Percentiles rank a stretch among this genome's conserved stretches.
phyloP scores from a whole-genome alignment of 371 early-diverging fungal genomes.

The Saksenaea oblongispora region DNA sequence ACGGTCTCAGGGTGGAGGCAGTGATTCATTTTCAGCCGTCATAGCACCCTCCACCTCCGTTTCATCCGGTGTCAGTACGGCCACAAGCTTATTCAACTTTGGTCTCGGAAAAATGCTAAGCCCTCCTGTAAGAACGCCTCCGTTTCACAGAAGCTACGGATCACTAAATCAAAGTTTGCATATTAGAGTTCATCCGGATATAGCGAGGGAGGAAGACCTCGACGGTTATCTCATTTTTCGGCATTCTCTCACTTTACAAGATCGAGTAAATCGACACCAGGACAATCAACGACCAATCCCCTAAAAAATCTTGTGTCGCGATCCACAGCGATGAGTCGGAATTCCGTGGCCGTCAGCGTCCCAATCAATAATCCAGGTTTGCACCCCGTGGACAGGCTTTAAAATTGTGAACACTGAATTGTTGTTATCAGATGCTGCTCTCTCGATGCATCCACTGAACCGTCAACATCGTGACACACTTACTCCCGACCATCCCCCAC shows the following conservation, averaged over 20 bases:
- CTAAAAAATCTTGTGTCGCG: conserved; percentile 32
- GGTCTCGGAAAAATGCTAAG: conserved; percentile 17
- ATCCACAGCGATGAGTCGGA: conserved; percentile 17
- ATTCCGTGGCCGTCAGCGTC: conserved; percentile 23
- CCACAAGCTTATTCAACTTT: conserved; percentile 19
- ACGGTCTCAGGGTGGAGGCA: background rate
- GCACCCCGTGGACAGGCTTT: background rate
- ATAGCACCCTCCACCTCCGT: conserved; percentile 14
- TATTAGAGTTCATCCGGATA: conserved; percentile 1
- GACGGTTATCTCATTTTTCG: conserved; percentile 37
- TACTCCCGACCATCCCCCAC: background rate
- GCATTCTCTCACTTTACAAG: conserved; percentile 25
- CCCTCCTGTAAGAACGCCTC: conserved; percentile 18
- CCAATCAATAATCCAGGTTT: conserved; percentile 35
- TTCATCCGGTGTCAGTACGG: conserved; percentile 11
- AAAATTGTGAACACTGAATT: background rate
- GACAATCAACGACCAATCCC: conserved; percentile 10
- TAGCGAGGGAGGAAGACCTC: conserved; percentile 13
- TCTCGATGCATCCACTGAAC: conserved; percentile 53
- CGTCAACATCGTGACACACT: background rate
- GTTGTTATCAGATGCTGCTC: conserved; percentile 44
- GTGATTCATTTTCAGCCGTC: conserved; percentile 24
- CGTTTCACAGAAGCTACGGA: conserved; percentile 15
- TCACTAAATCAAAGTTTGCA: no score
- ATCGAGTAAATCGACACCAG: conserved; percentile 22